Evolutionary conservation across 1,284 basidiomycete genomes (phyloP), one percentile per base, ranked within the genome.

Genomic region (Uromyces viciae-fabae): DNA sequence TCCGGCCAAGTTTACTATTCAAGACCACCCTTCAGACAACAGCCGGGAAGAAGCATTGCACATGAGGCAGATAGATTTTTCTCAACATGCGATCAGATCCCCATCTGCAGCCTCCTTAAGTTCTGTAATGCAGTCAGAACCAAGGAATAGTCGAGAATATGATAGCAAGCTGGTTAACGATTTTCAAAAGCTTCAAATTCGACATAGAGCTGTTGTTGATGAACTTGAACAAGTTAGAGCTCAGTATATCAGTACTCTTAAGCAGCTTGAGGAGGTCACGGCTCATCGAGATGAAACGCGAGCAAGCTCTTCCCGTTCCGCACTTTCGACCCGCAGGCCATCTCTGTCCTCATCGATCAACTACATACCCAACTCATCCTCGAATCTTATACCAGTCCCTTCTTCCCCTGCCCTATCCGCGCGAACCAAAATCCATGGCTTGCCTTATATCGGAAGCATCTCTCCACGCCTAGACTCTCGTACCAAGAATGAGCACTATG

Each of bases 191-290:
- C 71, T 73, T 52, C 71, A 73, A 54, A 28, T 56, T 36, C 71
- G 71, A 1, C 52, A 73, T 28, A 52, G 46, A 73, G 52, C 49
- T 2, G 56, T 49, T 58, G 71, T 56, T 36, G 46, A 54, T 38
- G 71, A 73, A 19, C 71, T 73, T 36, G 52, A 73, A 42, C 71
- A 73, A 42, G 49, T 73, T 19, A 56, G 71, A 73, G 28, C 52
- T 31, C 71, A 56, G 22, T 73, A 73, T 36, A 46, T 73, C 52
- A 56, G 17, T n/a, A 73, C 33, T 40, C 33, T 73, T 7, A 52
- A 42, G 33, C 33, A 73, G 38, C 36, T 73, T 22, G 71, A 73
- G 17, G 71, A 73, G 31, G 5, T 56, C n/a, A 38, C 71, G n/a
- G 33, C 52, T 49, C 31, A 58, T 14, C 71, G 38, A 5, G 71